Conservation (phyloP, 1,284 basidiomycete genomes). For the Moniliophthora roreri region DNA sequence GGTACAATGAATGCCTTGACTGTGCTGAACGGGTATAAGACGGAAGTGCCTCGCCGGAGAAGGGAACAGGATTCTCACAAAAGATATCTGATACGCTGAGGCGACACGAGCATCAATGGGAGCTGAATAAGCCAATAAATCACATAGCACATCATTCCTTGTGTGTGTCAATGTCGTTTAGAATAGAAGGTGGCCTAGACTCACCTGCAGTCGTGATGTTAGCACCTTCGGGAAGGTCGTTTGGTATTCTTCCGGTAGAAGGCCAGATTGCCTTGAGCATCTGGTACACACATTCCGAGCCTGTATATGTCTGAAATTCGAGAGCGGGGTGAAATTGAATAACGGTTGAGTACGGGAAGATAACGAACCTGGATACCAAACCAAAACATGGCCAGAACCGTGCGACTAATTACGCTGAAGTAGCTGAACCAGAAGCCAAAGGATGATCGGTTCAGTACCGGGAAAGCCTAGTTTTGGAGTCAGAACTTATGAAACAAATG, state of each 20-base stretch:
- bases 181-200: constrained; percentile 15
- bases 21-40: constrained; percentile 27
- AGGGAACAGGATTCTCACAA: constrained; percentile 60
- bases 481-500: not conserved
- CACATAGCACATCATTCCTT: constrained; percentile 74
- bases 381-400: constrained; percentile 79
- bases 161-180: constrained; percentile 3
- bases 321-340: not conserved
- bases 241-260: constrained; percentile 59
- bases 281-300: constrained; percentile 65
- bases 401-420: constrained; percentile 73
- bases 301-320: constrained; percentile 53
- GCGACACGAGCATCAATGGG: constrained; percentile 75
- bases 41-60: not conserved
- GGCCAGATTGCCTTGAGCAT: constrained; percentile 84
- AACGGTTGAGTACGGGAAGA: not conserved
- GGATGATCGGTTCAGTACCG: constrained; percentile 71
- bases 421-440: constrained; percentile 83
- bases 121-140: constrained; percentile 77
- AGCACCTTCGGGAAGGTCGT: constrained; percentile 56
- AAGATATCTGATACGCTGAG: constrained; percentile 70
- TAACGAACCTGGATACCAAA: constrained; percentile 52
- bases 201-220: constrained; percentile 65
- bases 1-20: constrained; percentile 69
- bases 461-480: constrained; percentile 42